A percentile compares a stretch with the other conserved stretches of the same genome.
Conservation (phyloP, 2,329 filamentous ascomycete species). For the Pezicula rhizophila region DNA sequence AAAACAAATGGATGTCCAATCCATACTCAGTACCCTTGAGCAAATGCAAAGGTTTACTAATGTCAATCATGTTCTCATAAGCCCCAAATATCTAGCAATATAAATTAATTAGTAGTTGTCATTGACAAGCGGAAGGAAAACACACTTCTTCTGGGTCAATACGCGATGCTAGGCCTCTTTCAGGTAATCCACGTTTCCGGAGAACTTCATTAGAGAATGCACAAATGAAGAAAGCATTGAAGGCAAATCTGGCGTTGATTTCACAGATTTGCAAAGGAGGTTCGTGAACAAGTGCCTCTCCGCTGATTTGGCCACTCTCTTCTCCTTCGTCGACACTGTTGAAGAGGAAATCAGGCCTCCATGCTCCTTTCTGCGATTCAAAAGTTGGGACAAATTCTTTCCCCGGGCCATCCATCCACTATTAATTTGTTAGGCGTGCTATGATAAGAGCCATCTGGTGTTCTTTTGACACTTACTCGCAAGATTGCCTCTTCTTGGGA, state of each 20-base stretch:
- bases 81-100: not conserved
- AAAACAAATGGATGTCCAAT: conserved; percentile 5
- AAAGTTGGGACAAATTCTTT: not conserved
- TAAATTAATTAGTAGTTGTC: no score
- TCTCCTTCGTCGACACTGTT: not conserved
- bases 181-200: not conserved
- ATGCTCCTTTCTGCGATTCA: not conserved
- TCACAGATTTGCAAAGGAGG: conserved; percentile 3
- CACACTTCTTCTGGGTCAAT: conserved; percentile 2
- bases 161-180: conserved; percentile 1
- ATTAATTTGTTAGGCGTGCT: no score
- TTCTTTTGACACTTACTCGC: no score
- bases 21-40: conserved; percentile 2
- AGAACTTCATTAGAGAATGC: conserved; percentile 5
- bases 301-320: not conserved
- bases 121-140: not conserved
- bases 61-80: not conserved
- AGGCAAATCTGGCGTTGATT: conserved; percentile 6
- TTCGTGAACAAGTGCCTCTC: not conserved
- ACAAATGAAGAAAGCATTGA: conserved; percentile 4
- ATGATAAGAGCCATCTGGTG: no score
- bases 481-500: no score
- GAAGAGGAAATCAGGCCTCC: conserved; percentile 7
- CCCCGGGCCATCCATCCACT: conserved; percentile 2
- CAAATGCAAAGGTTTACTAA: conserved; percentile 3